phyloP scores from a whole-genome alignment of 768 basidiomycete species.

The Flagelloscypha sp. region DNA sequence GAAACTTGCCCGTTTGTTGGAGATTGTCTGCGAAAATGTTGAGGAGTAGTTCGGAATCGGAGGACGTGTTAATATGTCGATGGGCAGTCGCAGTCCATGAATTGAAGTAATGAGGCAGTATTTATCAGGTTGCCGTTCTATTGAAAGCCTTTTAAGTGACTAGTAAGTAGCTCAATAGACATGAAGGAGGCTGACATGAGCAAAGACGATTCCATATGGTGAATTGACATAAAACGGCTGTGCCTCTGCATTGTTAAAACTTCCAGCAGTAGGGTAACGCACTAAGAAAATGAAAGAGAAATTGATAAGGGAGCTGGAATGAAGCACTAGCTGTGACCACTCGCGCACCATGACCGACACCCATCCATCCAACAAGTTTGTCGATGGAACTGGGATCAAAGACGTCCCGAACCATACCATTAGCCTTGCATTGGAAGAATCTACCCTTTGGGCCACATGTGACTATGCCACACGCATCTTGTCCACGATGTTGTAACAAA shows the following conservation, averaged over 20 bases:
- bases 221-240: slow-evolving; percentile 99
- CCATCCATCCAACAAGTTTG: slow-evolving; percentile 87
- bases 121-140: slow-evolving; percentile 99
- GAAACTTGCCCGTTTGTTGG: slow-evolving; percentile 97
- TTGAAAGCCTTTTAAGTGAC: background rate
- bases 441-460: slow-evolving; percentile 94
- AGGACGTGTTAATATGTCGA: slow-evolving; percentile 97
- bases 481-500: slow-evolving; percentile 91
- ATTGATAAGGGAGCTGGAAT: slow-evolving; percentile 7
- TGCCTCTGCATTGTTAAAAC: slow-evolving; percentile 93
- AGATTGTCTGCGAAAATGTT: slow-evolving; percentile 98
- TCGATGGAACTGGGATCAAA: slow-evolving; percentile 76
- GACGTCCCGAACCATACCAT: slow-evolving; percentile 98
- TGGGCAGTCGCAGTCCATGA: slow-evolving; percentile 95
- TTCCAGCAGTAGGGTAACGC: slow-evolving; percentile 96
- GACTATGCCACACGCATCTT: slow-evolving; percentile 96
- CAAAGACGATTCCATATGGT: slow-evolving; percentile 98
- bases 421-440: slow-evolving; percentile 97
- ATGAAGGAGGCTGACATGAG: slow-evolving; percentile 59
- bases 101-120: slow-evolving; percentile 76
- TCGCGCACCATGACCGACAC: slow-evolving; percentile 85
- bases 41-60: slow-evolving; percentile 93
- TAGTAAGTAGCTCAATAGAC: slow-evolving; percentile 4
- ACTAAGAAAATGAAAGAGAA: slow-evolving; percentile 40
- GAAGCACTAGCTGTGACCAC: background rate